These are phyloP conservation scores for Plasmodium inui DNA, from an alignment of 169 alveolate genomes.

Conservation along the genomic window DNA sequence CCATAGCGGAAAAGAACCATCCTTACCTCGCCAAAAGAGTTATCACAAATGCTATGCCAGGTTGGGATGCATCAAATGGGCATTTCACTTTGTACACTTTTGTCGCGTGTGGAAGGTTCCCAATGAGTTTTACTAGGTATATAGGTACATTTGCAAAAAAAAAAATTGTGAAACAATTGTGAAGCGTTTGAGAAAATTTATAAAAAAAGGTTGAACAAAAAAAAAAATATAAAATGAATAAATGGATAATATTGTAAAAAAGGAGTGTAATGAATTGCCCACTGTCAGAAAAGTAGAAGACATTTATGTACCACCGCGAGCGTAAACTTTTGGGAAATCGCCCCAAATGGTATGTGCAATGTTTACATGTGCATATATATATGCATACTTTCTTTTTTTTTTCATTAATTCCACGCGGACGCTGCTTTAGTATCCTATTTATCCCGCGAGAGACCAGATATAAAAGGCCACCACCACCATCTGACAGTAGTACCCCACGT, in stretches of 20 bases:
- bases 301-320: not conserved
- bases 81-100: not conserved
- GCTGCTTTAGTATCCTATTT: not conserved
- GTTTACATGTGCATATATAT: not conserved
- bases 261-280: not conserved
- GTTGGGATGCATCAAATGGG: not conserved
- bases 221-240: not conserved
- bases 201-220: not conserved
- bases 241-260: not conserved
- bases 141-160: not conserved
- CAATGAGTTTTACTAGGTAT: not conserved
- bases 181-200: not conserved
- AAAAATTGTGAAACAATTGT: not conserved
- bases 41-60: not conserved
- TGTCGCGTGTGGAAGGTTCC: not conserved
- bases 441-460: not conserved
- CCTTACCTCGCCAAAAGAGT: not conserved
- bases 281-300: not conserved
- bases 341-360: not conserved
- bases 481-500: not conserved
- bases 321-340: not conserved
- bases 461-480: not conserved
- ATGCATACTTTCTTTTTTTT: constrained; percentile 2
- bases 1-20: not conserved
- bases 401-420: not conserved